These are phyloP conservation scores for Mariannaea elegans DNA, from an alignment of 2,329 filamentous ascomycete genomes.

Conservation along the genomic window DNA sequence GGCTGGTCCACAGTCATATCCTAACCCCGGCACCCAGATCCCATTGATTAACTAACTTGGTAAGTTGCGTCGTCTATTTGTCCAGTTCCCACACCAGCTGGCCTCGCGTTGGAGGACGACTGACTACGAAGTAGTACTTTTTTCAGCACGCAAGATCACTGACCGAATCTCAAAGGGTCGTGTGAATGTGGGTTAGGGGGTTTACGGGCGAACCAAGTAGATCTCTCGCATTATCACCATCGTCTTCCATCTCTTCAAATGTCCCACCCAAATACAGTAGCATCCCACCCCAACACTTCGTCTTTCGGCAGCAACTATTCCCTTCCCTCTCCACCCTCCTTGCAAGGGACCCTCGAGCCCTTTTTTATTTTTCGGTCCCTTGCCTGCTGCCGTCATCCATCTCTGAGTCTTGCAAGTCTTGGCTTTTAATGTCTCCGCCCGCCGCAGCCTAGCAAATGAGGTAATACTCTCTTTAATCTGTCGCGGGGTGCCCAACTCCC, in stretches of 20 bases:
- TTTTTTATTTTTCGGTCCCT: slow-evolving; percentile 6
- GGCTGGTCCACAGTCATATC: neutral
- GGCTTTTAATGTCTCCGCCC: slow-evolving; percentile 5
- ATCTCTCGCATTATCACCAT: slow-evolving; percentile 24
- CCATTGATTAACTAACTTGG: no score
- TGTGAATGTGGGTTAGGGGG: neutral
- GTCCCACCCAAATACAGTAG: slow-evolving; percentile 17
- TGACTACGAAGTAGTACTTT: neutral
- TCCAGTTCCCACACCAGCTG: no score
- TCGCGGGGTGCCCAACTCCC: slow-evolving; percentile 17
- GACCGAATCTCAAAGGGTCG: neutral
- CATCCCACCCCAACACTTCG: slow-evolving; percentile 20
- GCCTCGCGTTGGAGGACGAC: neutral
- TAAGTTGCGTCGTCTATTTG: no score
- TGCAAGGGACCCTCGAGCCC: slow-evolving; percentile 5
- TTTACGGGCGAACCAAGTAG: slow-evolving; percentile 20
- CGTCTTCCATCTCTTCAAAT: slow-evolving; percentile 6
- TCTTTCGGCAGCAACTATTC: slow-evolving; percentile 6
- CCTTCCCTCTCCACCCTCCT: slow-evolving; percentile 12
- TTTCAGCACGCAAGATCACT: neutral
- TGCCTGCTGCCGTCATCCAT: slow-evolving; percentile 1
- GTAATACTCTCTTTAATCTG: slow-evolving; percentile 3
- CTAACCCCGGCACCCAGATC: neutral
- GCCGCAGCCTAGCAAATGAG: neutral
- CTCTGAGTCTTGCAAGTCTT: slow-evolving; percentile 6